Evolutionary conservation across 2,329 filamentous ascomycete species (phyloP), one percentile per base, ranked within the genome.

Genomic region (Fusarium nygamai): DNA sequence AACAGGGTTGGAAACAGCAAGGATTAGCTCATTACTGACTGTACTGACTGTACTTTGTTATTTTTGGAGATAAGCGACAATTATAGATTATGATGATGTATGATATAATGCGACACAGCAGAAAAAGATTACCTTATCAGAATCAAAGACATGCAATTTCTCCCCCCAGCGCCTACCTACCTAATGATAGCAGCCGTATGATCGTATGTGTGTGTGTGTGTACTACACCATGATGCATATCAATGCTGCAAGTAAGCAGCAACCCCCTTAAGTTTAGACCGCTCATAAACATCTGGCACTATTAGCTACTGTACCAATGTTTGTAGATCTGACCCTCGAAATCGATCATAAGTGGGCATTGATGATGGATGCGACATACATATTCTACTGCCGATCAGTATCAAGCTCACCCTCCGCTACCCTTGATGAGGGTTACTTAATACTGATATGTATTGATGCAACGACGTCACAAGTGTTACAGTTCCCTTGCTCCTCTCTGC

Each of bases 61-160:
- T 44, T 44, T 34, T 44, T 36, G 36, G 41, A 51, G 48, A 66
- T 19, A 39, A 58, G 50, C 19, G 38, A 69, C 57, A 46, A 64
- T 29, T 46, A 74, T 69, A 76, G 66, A 77, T 48, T 48, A 48
- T 66, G 63, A 76, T 67, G 73, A 77, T 77, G 57, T 76, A 71
- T 68, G 64, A 74, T 72, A 76, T 64, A 74, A 76, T 68, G 31
- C 47, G 36, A 61, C 24, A 36, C 24, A 50, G 31, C 34, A 10
- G 13, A 62, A 50, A 50, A 50, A 17, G 13, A 59, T 62, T 56
- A 44, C 9, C 36, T 39, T 22, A 13, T n/a, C 10, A 46, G 6
- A 61, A 69, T 57, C 29, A 66, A 41, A 51, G 29, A 43, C 31
- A 31, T 41, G 48, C 29, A 62, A 36, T 17, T 34, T 3, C 17